Conservation (phyloP, 2,329 filamentous ascomycete species). For the Aspergillus sp. region DNA sequence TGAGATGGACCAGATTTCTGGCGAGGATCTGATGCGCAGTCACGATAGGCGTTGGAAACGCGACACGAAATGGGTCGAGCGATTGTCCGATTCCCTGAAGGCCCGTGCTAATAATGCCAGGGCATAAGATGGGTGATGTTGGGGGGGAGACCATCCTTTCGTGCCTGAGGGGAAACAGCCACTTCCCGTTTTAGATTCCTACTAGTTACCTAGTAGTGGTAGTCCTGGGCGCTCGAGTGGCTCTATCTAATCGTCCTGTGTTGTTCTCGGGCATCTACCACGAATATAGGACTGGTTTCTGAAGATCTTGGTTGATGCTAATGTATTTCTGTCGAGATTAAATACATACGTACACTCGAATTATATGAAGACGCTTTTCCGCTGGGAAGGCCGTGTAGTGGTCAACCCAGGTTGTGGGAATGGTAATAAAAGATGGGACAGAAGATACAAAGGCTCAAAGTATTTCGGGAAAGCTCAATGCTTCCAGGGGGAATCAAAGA, state of each 20-base stretch:
- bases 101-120: not conserved
- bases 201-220: not conserved
- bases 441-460: conserved; percentile 17
- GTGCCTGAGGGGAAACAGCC: not conserved
- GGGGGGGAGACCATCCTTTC: not conserved
- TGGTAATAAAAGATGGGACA: conserved; percentile 21
- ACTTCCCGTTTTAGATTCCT: not conserved
- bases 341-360: conserved; percentile 30
- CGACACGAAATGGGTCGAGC: not conserved
- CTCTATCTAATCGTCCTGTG: not conserved
- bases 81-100: not conserved
- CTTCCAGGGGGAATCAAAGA: conserved; percentile 28
- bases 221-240: not conserved
- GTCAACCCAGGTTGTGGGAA: conserved; percentile 13
- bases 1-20: not conserved
- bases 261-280: not conserved
- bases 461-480: conserved; percentile 20
- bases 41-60: not conserved
- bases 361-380: conserved; percentile 21
- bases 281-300: not conserved
- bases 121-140: not conserved
- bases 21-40: not conserved
- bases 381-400: conserved; percentile 1
- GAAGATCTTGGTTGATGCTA: not conserved
- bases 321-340: conserved; percentile 29